Evolutionary conservation across 352 stramenopile species (phyloP), one percentile per base, ranked within the genome.

Genomic region (Blastocystis sp.): DNA sequence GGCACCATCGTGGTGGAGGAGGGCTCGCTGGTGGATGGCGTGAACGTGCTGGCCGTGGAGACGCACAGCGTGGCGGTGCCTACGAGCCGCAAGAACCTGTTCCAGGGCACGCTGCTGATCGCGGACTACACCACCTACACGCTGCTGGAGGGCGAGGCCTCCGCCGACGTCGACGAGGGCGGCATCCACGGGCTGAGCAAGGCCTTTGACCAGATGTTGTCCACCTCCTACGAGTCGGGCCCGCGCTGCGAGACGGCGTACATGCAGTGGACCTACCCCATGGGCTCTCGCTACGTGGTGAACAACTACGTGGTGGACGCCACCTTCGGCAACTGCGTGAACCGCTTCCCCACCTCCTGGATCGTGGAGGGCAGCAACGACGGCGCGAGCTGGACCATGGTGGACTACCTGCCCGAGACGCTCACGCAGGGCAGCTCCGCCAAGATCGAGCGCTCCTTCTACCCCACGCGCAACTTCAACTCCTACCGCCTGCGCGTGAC

Each of bases 401-500:
- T 88, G 38, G 64, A 88, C 48, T 88, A 79, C 45, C 17, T 88
- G 67, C 40, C 74, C 1, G 74, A 84, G 4, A 59, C 34, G 19
- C 41, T 60, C 23, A 40, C n/a, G 1, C 23, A 14, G 14, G n/a
- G 21, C 34, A 38, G 53, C 17, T 38, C 52, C 23, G 21, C 21
- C 40, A 23, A 19, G 10, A 43, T 69, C 48, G 45, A 21, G 4
- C 74, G 74, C 61, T 23, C 23, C 38, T 88, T 88, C 67, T 38
- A 62, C 34, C n/a, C 64, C 41, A 88, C 67, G 38, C 38, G 14
- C 1, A 64, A 34, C n/a, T 88, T 65, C 67, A 88, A 88, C 59
- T 23, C 23, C 40, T 88, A 65, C 67, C 78, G 78, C 66, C 67
- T 88, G 53, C 78, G 78, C n/a, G 78, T 88, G 56, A 88, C 78